Evolutionary conservation across 2,329 filamentous ascomycete species (phyloP), one percentile per base, ranked within the genome.

Genomic region (Aspergillus brunneoviolaceus): DNA sequence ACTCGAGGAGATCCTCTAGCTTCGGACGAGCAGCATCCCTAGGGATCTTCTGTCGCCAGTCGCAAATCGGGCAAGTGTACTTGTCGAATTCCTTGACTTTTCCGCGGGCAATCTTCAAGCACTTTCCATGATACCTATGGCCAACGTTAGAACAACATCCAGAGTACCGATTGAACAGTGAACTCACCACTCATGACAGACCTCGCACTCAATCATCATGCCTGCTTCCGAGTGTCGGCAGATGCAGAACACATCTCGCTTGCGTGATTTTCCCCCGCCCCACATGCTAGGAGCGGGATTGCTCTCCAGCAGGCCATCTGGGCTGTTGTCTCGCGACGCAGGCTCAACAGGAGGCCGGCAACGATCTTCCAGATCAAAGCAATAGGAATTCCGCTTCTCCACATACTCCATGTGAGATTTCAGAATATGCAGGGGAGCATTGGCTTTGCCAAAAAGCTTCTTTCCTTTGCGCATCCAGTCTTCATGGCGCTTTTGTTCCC

Each of bases 391-490:
- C 51, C 92, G 89, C 69, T 93, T 90, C 52, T 95, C 83, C 3
- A 99, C 95, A 71, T 95, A 91, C 67, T 96, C 90, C 86, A 99
- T 93, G 68, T 99, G 94, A 60, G 89, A 90, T 70, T 94, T 95
- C 29, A 99, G 83, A 65, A 99, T 99, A 74, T 99, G 95, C 12
- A 99, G 81, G 1, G 95, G 95, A 1, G 95, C 95, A 72, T 99
- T 99, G 1, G 95, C 95, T 76, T 99, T 99, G 55, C 95, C 95
- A 71, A 99, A 99, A 0, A 99, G 79, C 74, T 97, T 97, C 79
- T 99, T 99, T 54, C 95, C 95, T 70, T 92, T 92, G 33, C 95
- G 86, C 94, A 99, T 99, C 95, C 95, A 99, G 74, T 99, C 95
- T 73, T 99, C 95, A 67, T 98, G 95, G 7, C 91, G 87, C 72